These are phyloP conservation scores for Halocafeteria seosinensis DNA, from an alignment of 108 stramenopile species.

Conservation along the genomic window DNA sequence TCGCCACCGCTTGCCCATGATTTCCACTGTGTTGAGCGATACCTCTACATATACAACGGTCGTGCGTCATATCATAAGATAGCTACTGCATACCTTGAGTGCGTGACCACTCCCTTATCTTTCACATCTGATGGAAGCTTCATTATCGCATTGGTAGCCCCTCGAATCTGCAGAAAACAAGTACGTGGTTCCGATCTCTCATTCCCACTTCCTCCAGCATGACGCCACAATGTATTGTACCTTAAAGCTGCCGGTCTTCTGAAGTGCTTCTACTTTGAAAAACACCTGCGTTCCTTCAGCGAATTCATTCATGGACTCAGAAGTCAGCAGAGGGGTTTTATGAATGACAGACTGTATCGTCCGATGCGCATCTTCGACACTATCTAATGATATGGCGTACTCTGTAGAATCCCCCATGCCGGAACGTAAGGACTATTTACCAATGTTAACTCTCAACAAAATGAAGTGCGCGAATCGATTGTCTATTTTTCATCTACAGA, in stretches of 20 bases:
- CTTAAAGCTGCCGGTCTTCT: neutral
- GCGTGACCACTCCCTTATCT: neutral
- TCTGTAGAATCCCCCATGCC: neutral
- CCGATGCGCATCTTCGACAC: neutral
- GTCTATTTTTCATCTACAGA: no score
- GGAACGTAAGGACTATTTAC: no score
- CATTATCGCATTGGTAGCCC: slow-evolving; percentile 50
- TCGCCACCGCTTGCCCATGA: slow-evolving; percentile 64
- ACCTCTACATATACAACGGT: no score
- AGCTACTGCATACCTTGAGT: no score
- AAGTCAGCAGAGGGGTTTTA: neutral
- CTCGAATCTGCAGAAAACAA: slow-evolving; percentile 50
- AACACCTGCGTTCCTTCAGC: neutral
- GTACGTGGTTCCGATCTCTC: no score
- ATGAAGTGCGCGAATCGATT: no score
- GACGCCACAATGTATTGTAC: neutral
- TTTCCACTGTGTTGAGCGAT: no score
- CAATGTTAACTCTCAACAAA: no score
- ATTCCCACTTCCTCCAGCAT: no score
- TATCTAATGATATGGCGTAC: neutral
- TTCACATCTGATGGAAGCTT: neutral
- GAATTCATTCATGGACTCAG: neutral
- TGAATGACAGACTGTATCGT: neutral
- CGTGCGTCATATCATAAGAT: no score
- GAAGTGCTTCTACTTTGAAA: neutral